Base-by-base conservation (phyloP, 805 yeast species). In the Wickerhamomyces hampshirensis region DNA sequence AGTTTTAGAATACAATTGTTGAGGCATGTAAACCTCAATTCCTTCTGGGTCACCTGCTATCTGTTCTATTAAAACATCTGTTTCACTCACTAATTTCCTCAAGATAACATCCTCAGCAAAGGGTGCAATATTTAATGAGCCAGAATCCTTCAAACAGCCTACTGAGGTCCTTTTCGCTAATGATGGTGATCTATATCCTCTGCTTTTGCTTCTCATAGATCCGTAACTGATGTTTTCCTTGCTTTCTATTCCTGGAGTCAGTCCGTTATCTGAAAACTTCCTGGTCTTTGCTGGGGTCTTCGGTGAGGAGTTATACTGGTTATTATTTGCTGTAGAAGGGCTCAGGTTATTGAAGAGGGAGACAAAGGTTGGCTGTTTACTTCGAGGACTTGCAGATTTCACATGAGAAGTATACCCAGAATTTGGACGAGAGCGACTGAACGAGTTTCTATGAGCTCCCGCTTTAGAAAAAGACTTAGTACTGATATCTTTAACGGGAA, bases 181-280 rank as follows among this genome's bases (percentile, higher is more conserved):
- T 37, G 34, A 34, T 15, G 49, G 49, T 6, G 49, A 38, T 18
- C 34, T 34, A 29, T 42, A 43, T 6, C 34, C 35, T 3, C 43
- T 38, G 11, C 43, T 45, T 37, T 33, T 38, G 18, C 31, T 31
- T 34, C 37, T 29, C 13, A 17, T 32, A 30, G 29, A 30, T n/a
- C 16, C 24, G 10, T 33, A 23, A 23, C 11, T 26, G 14, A 24
- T 23, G 18, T 26, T n/a, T 14, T 11, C 15, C 24, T 11, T 18
- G 18, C 14, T 4, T 10, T n/a, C n/a, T 17, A n/a, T n/a, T n/a
- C n/a, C n/a, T n/a, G n/a, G n/a, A n/a, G n/a, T n/a, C n/a, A n/a
- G n/a, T n/a, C n/a, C n/a, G n/a, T n/a, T n/a, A n/a, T n/a, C n/a
- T n/a, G n/a, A n/a, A n/a, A n/a, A n/a, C n/a, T n/a, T n/a, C n/a